A percentile compares a stretch with the other conserved stretches of the same genome.
Conservation (phyloP, 2,329 filamentous ascomycete species). For the Chaetomium strumarium region DNA sequence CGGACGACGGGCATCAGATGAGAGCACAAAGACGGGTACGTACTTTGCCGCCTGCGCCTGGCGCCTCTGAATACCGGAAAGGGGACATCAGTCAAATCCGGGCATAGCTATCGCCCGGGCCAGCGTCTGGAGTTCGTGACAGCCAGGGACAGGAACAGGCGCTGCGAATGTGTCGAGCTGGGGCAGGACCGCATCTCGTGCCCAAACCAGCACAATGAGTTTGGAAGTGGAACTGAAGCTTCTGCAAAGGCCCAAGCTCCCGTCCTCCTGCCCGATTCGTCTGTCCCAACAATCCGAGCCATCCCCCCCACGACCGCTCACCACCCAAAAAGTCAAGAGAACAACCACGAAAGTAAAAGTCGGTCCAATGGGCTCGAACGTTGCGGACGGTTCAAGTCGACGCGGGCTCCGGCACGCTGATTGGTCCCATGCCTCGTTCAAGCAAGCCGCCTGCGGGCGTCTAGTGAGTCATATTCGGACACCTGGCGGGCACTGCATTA, state of each 20-base stretch:
- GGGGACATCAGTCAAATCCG: slow-evolving; percentile 8
- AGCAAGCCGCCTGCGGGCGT: slow-evolving; percentile 25
- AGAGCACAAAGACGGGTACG: slow-evolving; percentile 12
- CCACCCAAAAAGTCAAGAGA: slow-evolving; percentile 1
- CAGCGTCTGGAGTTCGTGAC: not conserved
- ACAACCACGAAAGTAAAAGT: slow-evolving; percentile 10
- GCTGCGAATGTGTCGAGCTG: not conserved
- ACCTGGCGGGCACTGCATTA: slow-evolving; percentile 24
- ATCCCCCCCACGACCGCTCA: slow-evolving; percentile 13
- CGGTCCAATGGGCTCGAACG: slow-evolving; percentile 12
- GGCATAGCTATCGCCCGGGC: slow-evolving; percentile 4
- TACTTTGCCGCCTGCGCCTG: slow-evolving; percentile 13
- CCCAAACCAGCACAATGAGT: slow-evolving; percentile 1
- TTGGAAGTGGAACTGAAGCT: not conserved
- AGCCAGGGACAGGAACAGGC: not conserved
- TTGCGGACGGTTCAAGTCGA: slow-evolving; percentile 22
- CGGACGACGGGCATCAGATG: not conserved
- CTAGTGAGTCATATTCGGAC: slow-evolving; percentile 32
- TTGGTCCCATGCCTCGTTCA: slow-evolving; percentile 16
- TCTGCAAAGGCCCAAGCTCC: slow-evolving; percentile 11
- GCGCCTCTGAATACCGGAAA: slow-evolving; percentile 14
- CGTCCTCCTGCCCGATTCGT: not conserved
- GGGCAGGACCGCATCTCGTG: not conserved
- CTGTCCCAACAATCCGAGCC: not conserved
- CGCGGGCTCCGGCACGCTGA: slow-evolving; percentile 17